phyloP scores from a whole-genome alignment of 805 yeast genomes.

The Nakazawaea peltata region DNA sequence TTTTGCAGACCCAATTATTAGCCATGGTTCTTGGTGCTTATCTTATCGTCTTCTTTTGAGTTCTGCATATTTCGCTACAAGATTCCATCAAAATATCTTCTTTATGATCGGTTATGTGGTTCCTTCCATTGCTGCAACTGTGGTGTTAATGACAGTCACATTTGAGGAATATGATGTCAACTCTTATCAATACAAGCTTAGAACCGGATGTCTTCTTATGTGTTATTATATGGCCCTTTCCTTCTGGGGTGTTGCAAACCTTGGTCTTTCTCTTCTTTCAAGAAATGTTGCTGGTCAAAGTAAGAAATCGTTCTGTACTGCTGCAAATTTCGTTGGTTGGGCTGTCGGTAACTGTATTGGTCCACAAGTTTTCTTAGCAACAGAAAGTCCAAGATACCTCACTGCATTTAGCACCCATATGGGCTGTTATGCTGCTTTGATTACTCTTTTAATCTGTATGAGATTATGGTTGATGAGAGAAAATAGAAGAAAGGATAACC shows the following conservation, averaged over 20 bases:
- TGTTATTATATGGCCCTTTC: conserved; percentile 21
- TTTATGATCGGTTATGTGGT: conserved; percentile 19
- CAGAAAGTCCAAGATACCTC: conserved; percentile 10
- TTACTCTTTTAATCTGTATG: conserved; percentile 17
- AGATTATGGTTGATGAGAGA: conserved; percentile 19
- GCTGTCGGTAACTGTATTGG: conserved; percentile 14
- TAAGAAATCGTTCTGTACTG: conserved; percentile 16
- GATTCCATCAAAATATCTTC: conserved; percentile 13
- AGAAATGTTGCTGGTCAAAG: conserved; percentile 25
- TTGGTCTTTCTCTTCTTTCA: conserved; percentile 16
- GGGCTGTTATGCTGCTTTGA: conserved; percentile 21
- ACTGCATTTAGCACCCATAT: conserved; percentile 16
- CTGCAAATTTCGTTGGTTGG: conserved; percentile 16
- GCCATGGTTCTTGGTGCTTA: conserved; percentile 26
- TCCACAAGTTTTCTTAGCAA: conserved; percentile 16
- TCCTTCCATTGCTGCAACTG: conserved; percentile 24
- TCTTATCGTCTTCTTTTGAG: conserved; percentile 17
- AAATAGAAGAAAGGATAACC: conserved; percentile 17
- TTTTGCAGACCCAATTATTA: conserved; percentile 22
- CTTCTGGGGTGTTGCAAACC: conserved; percentile 18
- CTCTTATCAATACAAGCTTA: conserved; percentile 12
- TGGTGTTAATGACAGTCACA: conserved; percentile 18
- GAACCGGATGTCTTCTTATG: conserved; percentile 20
- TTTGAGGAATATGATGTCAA: conserved; percentile 15
- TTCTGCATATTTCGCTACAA: conserved; percentile 18